Evolutionary conservation across 1,284 basidiomycete species (phyloP).

Genomic region (Irpex lacteus): DNA sequence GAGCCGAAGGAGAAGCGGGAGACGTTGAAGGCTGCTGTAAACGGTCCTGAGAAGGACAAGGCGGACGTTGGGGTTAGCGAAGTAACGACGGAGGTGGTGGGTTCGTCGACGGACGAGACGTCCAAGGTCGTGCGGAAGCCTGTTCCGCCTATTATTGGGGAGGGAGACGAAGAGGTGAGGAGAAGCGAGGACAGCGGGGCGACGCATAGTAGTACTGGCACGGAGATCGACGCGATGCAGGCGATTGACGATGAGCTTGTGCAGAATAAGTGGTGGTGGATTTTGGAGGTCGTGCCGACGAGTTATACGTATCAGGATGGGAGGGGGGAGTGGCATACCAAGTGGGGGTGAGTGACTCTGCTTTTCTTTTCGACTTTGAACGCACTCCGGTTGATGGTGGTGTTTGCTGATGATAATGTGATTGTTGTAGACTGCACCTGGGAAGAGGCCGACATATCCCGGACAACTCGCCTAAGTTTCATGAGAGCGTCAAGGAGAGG

Average conservation of each 20-base stretch:
- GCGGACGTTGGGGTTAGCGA: too few relatives aligned
- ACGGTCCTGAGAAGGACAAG: neutral
- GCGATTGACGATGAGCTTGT: slow-evolving; percentile 36
- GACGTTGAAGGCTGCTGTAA: neutral
- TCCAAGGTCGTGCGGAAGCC: too few relatives aligned
- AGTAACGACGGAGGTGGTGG: neutral
- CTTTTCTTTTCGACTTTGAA: neutral
- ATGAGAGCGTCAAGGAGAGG: slow-evolving; percentile 49
- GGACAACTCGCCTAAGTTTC: slow-evolving; percentile 43
- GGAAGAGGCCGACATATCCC: slow-evolving; percentile 47
- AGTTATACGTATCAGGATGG: slow-evolving; percentile 34
- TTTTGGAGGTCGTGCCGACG: slow-evolving; percentile 41
- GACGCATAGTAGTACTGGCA: slow-evolving; percentile 12
- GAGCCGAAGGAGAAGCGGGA: neutral
- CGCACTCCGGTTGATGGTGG: neutral
- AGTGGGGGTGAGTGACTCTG: slow-evolving; percentile 31
- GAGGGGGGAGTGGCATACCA: slow-evolving; percentile 31
- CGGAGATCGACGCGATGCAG: slow-evolving; percentile 26
- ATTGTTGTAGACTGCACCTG: slow-evolving; percentile 34
- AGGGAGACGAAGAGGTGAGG: neutral
- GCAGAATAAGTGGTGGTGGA: slow-evolving; percentile 34
- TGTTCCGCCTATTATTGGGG: neutral
- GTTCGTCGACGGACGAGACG: neutral
- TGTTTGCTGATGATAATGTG: neutral
- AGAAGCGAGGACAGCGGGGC: slow-evolving; percentile 4